Conservation (phyloP, 495 filamentous ascomycete genomes). For the Aspergillus conjunctus region DNA sequence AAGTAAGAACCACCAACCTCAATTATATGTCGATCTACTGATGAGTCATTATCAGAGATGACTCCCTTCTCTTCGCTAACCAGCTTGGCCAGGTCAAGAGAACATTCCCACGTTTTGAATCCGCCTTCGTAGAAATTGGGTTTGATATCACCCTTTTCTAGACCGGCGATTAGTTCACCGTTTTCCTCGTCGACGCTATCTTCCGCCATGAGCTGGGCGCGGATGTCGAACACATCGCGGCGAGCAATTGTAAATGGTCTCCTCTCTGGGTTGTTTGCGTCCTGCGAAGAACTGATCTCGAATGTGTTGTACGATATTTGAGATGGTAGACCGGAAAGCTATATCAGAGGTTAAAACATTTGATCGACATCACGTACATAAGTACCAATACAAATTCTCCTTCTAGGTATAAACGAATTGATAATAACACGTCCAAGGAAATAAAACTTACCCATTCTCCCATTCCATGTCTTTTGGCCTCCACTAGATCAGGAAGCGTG, state of each 20-base stretch:
- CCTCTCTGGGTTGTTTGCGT: constrained; percentile 27
- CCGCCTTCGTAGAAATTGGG: constrained; percentile 94
- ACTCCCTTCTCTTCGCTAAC: constrained; percentile 24
- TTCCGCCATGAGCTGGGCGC: constrained; percentile 92
- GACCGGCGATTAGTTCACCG: constrained; percentile 52
- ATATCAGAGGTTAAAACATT: constrained; percentile 39
- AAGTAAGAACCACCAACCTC: constrained; percentile 60
- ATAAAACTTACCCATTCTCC: constrained; percentile 49
- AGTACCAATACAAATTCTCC: too few relatives aligned
- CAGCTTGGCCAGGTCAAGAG: constrained; percentile 79
- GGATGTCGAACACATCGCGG: constrained; percentile 90
- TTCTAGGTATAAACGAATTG: constrained; percentile 13
- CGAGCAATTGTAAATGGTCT: constrained; percentile 62
- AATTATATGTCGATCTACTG: constrained; percentile 59
- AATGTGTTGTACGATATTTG: constrained; percentile 74
- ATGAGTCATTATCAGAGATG: constrained; percentile 25
- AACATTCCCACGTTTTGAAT: constrained; percentile 99
- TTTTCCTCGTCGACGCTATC: constrained; percentile 55
- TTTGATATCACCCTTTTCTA: constrained; percentile 82
- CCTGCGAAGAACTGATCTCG: constrained; percentile 51
- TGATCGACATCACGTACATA: background rate
- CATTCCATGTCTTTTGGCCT: constrained; percentile 45
- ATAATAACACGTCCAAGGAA: constrained; percentile 3
- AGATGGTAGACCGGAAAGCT: constrained; percentile 72
- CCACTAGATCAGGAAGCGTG: constrained; percentile 36